A percentile compares a stretch with the other conserved stretches of the same genome.
Evolutionary conservation across 2,329 filamentous ascomycete genomes (phyloP).

Genomic region (Fusarium coffeatum): DNA sequence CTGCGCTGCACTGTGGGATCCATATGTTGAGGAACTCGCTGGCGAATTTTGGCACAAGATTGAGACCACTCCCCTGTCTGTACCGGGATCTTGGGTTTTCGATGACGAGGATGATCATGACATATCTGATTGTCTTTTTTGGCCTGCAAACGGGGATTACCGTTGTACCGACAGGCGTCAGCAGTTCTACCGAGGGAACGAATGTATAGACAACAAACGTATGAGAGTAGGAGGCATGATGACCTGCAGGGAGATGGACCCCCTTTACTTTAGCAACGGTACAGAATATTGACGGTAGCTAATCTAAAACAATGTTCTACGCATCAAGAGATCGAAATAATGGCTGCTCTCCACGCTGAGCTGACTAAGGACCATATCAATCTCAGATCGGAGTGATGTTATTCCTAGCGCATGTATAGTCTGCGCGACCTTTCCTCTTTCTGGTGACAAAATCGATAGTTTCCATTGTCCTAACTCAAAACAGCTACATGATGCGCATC

Average conservation of each 20-base stretch:
- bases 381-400: neutral
- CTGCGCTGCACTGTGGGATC: neutral
- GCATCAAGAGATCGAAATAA: no score
- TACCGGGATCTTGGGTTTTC: neutral
- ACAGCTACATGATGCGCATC: fast-evolving
- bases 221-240: neutral
- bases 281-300: no score
- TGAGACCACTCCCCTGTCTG: fast-evolving
- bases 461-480: neutral
- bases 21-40: neutral
- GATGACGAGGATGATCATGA: fast-evolving
- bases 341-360: fast-evolving
- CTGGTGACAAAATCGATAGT: neutral
- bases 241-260: neutral
- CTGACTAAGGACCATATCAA: neutral
- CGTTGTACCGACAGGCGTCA: fast-evolving
- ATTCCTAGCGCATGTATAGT: neutral
- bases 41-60: fast-evolving
- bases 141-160: fast-evolving
- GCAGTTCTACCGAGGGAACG: fast-evolving
- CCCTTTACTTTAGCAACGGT: no score
- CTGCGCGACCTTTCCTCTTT: neutral
- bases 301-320: no score
- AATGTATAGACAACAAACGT: neutral
- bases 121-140: fast-evolving